Conservation (phyloP, 2,329 filamentous ascomycete species). For the Thermoascus crustaceus region DNA sequence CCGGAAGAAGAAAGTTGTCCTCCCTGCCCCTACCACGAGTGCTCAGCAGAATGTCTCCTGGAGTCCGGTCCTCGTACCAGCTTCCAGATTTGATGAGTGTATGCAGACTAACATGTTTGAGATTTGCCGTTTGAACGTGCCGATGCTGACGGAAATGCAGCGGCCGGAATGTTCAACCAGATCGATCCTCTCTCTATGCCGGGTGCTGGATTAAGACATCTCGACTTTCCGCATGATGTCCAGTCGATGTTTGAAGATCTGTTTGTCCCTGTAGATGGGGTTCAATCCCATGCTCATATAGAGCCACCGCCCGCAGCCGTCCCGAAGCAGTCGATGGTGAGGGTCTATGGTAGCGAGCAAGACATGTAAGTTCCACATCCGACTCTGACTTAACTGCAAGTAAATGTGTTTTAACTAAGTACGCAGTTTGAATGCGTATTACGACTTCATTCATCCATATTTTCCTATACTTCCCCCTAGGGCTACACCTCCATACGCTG, state of each 20-base stretch:
- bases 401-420: constrained; percentile 10
- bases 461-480: constrained; percentile 38
- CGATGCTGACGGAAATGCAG: constrained; percentile 17
- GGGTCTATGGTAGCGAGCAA: constrained; percentile 32
- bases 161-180: constrained; percentile 30
- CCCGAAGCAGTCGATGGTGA: constrained; percentile 23
- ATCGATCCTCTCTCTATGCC: constrained; percentile 34
- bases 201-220: constrained; percentile 31
- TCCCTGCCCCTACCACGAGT: constrained; percentile 16
- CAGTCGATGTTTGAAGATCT: constrained; percentile 32
- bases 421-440: constrained; percentile 37
- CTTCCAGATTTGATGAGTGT: constrained; percentile 25
- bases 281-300: constrained; percentile 18
- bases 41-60: constrained; percentile 14
- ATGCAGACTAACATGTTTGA: constrained; percentile 10
- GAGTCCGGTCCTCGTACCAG: constrained; percentile 16
- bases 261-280: constrained; percentile 19
- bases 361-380: constrained; percentile 28
- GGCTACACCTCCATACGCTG: constrained; percentile 18
- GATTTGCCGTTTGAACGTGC: neutral
- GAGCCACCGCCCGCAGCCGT: constrained; percentile 19
- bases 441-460: constrained; percentile 39
- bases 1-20: constrained; percentile 31
- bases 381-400: neutral
- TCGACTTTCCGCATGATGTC: constrained; percentile 31